Base-by-base conservation (phyloP, 2,329 filamentous ascomycete species). In the Colletotrichum sp. region DNA sequence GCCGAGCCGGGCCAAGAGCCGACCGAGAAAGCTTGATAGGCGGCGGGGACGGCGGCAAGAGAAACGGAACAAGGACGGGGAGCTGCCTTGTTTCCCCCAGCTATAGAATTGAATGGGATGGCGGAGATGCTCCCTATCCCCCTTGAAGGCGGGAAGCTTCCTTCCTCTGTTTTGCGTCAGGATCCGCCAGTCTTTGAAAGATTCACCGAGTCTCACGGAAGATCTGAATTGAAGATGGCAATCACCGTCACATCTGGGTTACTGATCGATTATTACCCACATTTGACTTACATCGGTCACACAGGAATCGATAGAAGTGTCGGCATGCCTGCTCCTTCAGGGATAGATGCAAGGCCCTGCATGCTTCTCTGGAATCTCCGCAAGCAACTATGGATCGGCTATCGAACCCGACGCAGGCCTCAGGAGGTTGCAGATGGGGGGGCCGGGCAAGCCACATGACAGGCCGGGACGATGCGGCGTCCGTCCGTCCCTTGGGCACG, bases 1-100 rank as follows among this genome's bases (percentile, higher is more conserved):
- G 72, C 72, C 72, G 62, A 68, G 69, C 52, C 62, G 63, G 55
- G 69, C 39, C 72, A 72, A 72, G 69, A 36, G 26, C 52, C 13
- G 62, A 24, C 72, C 55, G 63, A 75, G 49, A 60, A 75, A 75
- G 49, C 36, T 71, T 71, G 68, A 49, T 24, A 16, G 21, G 36
- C 68, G 39, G 68, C 60, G 34, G 30, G n/a, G n/a, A 36, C n/a
- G 26, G 24, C 12, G 12, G 24, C 18, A 24, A 59, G 21, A 36
- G n/a, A 24, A 52, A 21, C 24, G 13, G 36, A 39, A 21, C 26
- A 21, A 13, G 26, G 44, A 49, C 52, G 16, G 36, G 39, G 26
- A 32, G 12, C 13, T 13, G 13, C 13, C 24, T 63, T 32, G 36
- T 12, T 32, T n/a, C 18, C 59, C 18, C 28, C 26, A 21, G 30